phyloP scores from a whole-genome alignment of 2,329 filamentous ascomycete genomes.

The Aspergillus hortae region DNA sequence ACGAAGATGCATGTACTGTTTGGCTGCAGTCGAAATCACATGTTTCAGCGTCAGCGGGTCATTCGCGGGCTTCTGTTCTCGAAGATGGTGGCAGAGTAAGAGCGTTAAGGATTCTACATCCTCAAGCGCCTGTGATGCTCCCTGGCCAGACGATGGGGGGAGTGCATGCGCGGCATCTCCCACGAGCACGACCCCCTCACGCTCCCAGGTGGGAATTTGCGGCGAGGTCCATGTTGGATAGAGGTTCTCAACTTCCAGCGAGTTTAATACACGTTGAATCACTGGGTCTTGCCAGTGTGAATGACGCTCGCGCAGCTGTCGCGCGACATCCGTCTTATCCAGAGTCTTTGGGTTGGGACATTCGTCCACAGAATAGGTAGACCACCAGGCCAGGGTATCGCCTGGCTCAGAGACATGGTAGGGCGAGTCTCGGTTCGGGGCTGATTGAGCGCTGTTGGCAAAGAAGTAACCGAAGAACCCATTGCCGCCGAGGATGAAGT shows the following conservation, averaged over 20 bases:
- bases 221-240: conserved; percentile 50
- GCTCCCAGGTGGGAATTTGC: conserved; percentile 46
- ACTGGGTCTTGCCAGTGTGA: conserved; percentile 45
- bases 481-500: conserved; percentile 45
- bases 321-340: conserved; percentile 27
- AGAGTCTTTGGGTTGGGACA: conserved; percentile 30
- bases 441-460: conserved; percentile 19
- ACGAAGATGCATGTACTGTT: conserved; percentile 32
- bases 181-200: conserved; percentile 49
- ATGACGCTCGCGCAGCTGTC: conserved; percentile 41
- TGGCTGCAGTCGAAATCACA: conserved; percentile 25
- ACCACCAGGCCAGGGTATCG: conserved; percentile 44
- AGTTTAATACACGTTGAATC: conserved; percentile 39
- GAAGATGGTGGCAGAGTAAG: conserved; percentile 35
- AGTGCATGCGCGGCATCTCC: conserved; percentile 59
- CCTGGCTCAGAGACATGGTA: conserved; percentile 27
- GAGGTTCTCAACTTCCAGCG: conserved; percentile 40
- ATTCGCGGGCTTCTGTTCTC: conserved; percentile 5
- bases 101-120: conserved; percentile 49
- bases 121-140: conserved; percentile 54
- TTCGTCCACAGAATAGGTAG: conserved; percentile 36
- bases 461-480: conserved; percentile 52
- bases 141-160: conserved; percentile 53
- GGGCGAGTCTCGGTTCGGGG: conserved; percentile 21
- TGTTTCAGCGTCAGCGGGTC: conserved; percentile 13